Evolutionary conservation across 116 monocot species (phyloP).

Genomic region (Iris pallida): DNA sequence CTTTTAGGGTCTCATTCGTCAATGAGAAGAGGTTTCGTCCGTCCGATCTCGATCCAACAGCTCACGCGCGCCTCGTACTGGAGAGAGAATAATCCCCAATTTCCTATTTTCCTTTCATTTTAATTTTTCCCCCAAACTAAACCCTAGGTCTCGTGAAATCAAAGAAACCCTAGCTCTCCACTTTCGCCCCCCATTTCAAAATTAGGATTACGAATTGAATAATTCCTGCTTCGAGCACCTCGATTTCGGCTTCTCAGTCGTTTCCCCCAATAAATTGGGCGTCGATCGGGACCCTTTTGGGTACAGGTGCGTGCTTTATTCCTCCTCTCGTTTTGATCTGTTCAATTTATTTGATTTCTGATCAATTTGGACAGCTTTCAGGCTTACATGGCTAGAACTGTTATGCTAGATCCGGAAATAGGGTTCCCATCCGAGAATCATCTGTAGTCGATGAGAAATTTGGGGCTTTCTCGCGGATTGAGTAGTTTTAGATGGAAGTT

Average conservation of each 20-base stretch:
- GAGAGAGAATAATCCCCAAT: constrained; percentile 8
- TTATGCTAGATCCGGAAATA: constrained; percentile 37
- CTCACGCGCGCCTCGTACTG: background rate
- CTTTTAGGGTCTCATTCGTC: background rate
- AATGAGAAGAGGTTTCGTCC: background rate
- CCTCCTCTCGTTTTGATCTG: constrained; percentile 4
- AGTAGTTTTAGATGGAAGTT: constrained; percentile 63
- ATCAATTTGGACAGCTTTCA: constrained; percentile 9
- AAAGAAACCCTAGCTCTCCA: constrained; percentile 58
- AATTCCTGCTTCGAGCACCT: background rate
- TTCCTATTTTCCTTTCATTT: constrained; percentile 2
- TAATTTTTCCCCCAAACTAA: constrained; percentile 16
- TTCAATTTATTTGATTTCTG: background rate
- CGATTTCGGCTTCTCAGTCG: constrained; percentile 10
- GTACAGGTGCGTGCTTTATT: constrained; percentile 38
- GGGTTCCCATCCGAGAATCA: constrained; percentile 25
- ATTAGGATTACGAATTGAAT: constrained; percentile 27
- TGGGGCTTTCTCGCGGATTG: constrained; percentile 39
- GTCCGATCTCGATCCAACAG: constrained; percentile 44
- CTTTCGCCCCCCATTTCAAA: background rate
- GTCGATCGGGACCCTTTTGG: constrained; percentile 14
- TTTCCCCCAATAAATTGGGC: constrained; percentile 18
- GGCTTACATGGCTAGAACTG: constrained; percentile 17
- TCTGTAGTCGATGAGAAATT: constrained; percentile 49
- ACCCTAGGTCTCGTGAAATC: constrained; percentile 37